Evolutionary conservation across 164 flowering plant genomes (phyloP).

Genomic region (Magnolia sinica): DNA sequence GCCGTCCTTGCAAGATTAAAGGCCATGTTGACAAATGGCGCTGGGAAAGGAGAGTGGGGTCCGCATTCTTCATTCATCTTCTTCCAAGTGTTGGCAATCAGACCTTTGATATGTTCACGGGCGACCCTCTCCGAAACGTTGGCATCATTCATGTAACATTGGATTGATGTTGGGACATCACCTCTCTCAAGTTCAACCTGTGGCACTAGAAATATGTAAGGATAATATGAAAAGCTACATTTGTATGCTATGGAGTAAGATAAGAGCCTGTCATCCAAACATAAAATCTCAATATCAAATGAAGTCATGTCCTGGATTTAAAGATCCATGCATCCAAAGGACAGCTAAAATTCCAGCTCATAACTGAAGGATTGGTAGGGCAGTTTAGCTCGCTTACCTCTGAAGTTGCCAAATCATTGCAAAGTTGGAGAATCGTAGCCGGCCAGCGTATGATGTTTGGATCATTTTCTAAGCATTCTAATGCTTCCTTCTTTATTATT

Average conservation of each 20-base stretch:
- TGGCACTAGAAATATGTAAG: background rate
- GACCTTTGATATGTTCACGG: conserved; percentile 9
- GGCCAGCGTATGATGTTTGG: conserved; percentile 2
- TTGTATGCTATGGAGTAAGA: too few relatives aligned
- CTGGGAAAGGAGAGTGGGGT: background rate
- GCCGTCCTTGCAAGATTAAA: conserved; percentile 11
- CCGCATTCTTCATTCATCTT: conserved; percentile 13
- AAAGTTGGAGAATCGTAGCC: conserved; percentile 3
- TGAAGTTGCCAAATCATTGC: conserved; percentile 1
- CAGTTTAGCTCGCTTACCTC: background rate
- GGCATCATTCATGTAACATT: conserved; percentile 18
- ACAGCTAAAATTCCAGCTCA: too few relatives aligned
- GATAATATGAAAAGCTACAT: too few relatives aligned
- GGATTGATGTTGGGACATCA: conserved; percentile 15
- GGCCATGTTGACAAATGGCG: conserved; percentile 1
- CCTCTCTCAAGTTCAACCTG: conserved; percentile 20
- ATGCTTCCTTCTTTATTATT: conserved; percentile 7
- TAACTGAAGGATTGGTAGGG: too few relatives aligned
- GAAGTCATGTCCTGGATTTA: too few relatives aligned
- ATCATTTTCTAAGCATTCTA: background rate
- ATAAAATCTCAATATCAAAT: too few relatives aligned
- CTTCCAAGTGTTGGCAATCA: conserved; percentile 14
- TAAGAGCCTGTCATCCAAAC: too few relatives aligned
- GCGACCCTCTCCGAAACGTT: conserved; percentile 13
- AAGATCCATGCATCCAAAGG: too few relatives aligned